These are phyloP conservation scores for Uronychia binucleata DNA, from an alignment of 73 alveolate genomes.

Conservation along the genomic window DNA sequence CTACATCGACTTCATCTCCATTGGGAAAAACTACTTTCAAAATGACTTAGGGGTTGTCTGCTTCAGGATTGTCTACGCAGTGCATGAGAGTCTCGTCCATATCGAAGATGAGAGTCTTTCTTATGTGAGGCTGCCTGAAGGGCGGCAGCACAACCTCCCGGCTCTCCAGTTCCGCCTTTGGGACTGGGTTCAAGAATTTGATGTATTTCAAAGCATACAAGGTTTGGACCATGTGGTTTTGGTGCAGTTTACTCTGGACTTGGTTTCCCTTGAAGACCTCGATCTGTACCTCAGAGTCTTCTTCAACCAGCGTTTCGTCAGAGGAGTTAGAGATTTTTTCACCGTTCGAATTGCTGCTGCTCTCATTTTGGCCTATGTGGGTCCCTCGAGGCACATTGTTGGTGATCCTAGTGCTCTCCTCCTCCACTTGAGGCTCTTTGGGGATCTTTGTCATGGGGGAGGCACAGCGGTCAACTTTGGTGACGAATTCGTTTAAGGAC, in stretches of 20 bases:
- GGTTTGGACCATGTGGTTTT: slow-evolving; percentile 28
- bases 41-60: slow-evolving; percentile 46
- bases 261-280: background rate
- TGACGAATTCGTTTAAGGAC: background rate
- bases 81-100: slow-evolving; percentile 74
- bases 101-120: slow-evolving; percentile 53
- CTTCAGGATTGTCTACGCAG: slow-evolving; percentile 62
- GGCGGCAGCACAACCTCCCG: slow-evolving; percentile 42
- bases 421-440: background rate
- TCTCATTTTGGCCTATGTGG: background rate
- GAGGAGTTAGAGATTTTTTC: background rate
- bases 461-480: background rate
- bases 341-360: background rate
- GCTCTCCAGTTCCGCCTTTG: slow-evolving; percentile 8
- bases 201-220: slow-evolving; percentile 23
- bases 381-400: background rate
- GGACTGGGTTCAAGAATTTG: slow-evolving; percentile 6
- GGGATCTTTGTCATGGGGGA: background rate
- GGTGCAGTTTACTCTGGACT: background rate
- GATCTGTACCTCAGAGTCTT: background rate
- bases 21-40: slow-evolving; percentile 35
- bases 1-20: slow-evolving; percentile 60
- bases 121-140: slow-evolving; percentile 12
- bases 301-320: background rate
- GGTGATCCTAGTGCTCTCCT: background rate